Conservation (phyloP, 192 early-diverging fungal species). For the Coemansia sp. region DNA sequence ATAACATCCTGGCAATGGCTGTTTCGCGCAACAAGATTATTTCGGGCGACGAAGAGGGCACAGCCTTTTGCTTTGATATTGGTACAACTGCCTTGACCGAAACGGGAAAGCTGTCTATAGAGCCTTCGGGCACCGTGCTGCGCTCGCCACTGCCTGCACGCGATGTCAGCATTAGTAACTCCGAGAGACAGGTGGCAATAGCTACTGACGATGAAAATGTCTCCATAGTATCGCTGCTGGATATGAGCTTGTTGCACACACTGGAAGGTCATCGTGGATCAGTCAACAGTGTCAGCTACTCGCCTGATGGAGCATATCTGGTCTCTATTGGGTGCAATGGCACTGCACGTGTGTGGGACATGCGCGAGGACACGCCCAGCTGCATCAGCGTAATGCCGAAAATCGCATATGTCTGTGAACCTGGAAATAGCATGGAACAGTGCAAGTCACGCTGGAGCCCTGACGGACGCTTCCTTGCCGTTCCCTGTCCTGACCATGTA, state of each 20-base stretch:
- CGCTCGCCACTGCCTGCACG: conserved; percentile 45
- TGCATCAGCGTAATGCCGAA: conserved; percentile 44
- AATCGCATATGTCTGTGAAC: conserved; percentile 46
- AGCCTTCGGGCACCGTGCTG: conserved; percentile 39
- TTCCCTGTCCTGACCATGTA: conserved; percentile 56
- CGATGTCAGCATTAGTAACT: conserved; percentile 46
- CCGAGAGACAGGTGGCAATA: conserved; percentile 44
- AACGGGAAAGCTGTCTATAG: conserved; percentile 11
- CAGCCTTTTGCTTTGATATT: conserved; percentile 36
- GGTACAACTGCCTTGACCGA: conserved; percentile 6
- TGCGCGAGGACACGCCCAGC: conserved; percentile 46
- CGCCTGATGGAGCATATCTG: conserved; percentile 34
- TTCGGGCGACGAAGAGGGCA: conserved; percentile 46
- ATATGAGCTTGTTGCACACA: conserved; percentile 37
- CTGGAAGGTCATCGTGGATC: conserved; percentile 36
- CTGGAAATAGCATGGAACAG: conserved; percentile 37
- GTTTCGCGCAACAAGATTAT: conserved; percentile 35
- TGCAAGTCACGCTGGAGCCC: conserved; percentile 64
- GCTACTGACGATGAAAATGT: conserved; percentile 46
- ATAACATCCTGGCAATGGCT: conserved; percentile 29
- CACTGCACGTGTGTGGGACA: conserved; percentile 65
- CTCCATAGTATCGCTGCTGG: conserved; percentile 38
- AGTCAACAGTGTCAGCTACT: conserved; percentile 37
- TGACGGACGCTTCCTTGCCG: conserved; percentile 57
- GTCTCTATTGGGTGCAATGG: conserved; percentile 62